Conservation (phyloP, 805 yeast genomes). For the Lipomyces sp. region DNA sequence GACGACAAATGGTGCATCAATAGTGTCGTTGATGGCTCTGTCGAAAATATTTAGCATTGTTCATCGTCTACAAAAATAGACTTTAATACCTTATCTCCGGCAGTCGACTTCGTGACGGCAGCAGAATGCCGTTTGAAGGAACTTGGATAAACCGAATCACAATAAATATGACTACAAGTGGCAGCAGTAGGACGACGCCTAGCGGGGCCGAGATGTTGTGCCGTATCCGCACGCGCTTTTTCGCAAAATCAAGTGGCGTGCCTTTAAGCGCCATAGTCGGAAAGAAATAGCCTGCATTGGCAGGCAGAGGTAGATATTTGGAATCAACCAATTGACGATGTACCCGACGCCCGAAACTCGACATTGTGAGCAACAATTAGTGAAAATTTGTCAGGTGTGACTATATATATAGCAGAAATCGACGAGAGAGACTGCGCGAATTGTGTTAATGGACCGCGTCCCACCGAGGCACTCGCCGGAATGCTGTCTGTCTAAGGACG, state of each 20-base stretch:
- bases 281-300: background rate
- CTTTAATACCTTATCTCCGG: slow-evolving; percentile 17
- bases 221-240: slow-evolving; percentile 33
- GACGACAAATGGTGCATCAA: slow-evolving; percentile 55
- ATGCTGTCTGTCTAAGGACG: background rate
- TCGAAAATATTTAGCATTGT: background rate
- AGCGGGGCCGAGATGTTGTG: slow-evolving; percentile 28
- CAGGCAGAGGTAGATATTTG: background rate
- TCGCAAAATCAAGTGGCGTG: slow-evolving; percentile 18
- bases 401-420: background rate
- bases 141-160: slow-evolving; percentile 7
- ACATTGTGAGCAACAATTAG: background rate
- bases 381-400: background rate
- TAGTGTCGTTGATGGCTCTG: slow-evolving; percentile 32
- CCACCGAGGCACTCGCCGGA: background rate
- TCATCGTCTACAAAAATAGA: background rate
- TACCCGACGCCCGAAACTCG: background rate
- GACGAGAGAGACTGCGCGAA: background rate
- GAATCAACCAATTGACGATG: slow-evolving; percentile 1
- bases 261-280: background rate
- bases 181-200: slow-evolving; percentile 17
- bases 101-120: slow-evolving; percentile 8
- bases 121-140: slow-evolving; percentile 4
- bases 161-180: slow-evolving; percentile 18
- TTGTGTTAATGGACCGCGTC: background rate